Base-by-base conservation (phyloP, 2,329 filamentous ascomycete species). In the Magnaporthiopsis rhizophila region DNA sequence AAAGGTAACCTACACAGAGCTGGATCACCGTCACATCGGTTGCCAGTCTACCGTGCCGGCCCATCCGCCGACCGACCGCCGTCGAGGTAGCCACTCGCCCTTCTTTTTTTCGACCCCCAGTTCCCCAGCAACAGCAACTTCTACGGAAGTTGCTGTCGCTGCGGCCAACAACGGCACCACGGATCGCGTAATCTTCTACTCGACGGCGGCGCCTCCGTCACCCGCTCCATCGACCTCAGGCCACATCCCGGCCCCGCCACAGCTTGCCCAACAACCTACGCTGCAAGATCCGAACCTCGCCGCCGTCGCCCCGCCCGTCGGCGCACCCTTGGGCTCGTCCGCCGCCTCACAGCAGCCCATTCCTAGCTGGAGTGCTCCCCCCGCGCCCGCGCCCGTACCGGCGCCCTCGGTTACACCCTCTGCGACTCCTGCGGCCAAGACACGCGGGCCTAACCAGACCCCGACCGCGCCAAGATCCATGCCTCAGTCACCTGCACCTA, bases 401-500 rank as follows among this genome's bases (percentile, higher is more conserved):
- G 36, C 66, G 65, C 56, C 65, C 64, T 34, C 64, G 64, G 34
- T 65, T 7, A 59, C 62, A 21, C 66, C 45, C 34, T 66, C 60
- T 7, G 57, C 21, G 26, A 38, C 61, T 28, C 62, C 62, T 24
- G 32, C 36, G 53, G 62, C 56, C 21, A 63, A 63, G 62, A 63
- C 62, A 21, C 62, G 62, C 13, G 62, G 53, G 21, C 68, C 68
- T 64, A 71, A 63, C 58, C 62, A 63, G 62, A 68, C 70, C 50
- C 70, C 65, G n/a, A 66, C 64, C 57, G 66, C 65, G 66, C 68
- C 34, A 66, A 67, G 67, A 63, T 59, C 62, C 8, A 63, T 64
- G 3, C 58, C 69, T 13, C 78, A 78, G 71, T 80, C 80, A 69
- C 79, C 80, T 66, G 77, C 78, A 58, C 76, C 79, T 59, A 59